Evolutionary conservation across 192 early-diverging fungal genomes (phyloP).

Genomic region (Backusella mclennaniae): DNA sequence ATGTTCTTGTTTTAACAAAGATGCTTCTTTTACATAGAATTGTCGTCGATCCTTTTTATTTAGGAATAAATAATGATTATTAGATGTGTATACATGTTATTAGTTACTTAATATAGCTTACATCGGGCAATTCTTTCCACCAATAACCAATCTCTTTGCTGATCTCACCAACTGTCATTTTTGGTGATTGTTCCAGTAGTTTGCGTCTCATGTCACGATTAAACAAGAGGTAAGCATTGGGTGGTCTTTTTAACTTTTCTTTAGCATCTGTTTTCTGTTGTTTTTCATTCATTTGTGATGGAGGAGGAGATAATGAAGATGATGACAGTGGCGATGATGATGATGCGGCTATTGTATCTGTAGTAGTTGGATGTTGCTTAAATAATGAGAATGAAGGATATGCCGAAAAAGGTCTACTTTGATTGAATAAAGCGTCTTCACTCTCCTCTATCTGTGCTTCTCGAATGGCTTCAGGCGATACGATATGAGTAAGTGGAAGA

Average conservation of each 20-base stretch:
- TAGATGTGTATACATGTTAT: too few species aligned
- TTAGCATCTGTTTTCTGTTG: not conserved
- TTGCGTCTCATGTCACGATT: slow-evolving; percentile 58
- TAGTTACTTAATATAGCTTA: slow-evolving; percentile 11
- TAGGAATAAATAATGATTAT: not conserved
- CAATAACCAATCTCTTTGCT: slow-evolving; percentile 51
- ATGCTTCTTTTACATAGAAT: slow-evolving; percentile 45
- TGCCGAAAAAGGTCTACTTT: slow-evolving; percentile 7
- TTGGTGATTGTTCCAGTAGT: slow-evolving; percentile 50
- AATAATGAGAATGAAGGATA: slow-evolving; percentile 24
- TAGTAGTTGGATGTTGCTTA: slow-evolving; percentile 5
- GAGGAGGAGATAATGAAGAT: not conserved
- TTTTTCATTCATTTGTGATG: not conserved
- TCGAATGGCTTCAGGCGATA: slow-evolving; percentile 29
- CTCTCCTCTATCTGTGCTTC: slow-evolving; percentile 26
- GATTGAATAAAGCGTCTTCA: slow-evolving; percentile 13
- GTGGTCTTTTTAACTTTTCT: slow-evolving; percentile 51
- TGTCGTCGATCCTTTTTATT: slow-evolving; percentile 32
- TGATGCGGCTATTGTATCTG: not conserved
- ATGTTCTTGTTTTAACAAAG: slow-evolving; percentile 45
- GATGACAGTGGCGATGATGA: not conserved
- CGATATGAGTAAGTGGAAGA: slow-evolving; percentile 19
- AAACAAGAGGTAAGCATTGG: slow-evolving; percentile 60
- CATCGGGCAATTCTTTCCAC: slow-evolving; percentile 46
- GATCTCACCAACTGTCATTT: slow-evolving; percentile 56